Evolutionary conservation across 352 stramenopile genomes (phyloP), one percentile per base, ranked within the genome.

Genomic region (Peronospora destructor): DNA sequence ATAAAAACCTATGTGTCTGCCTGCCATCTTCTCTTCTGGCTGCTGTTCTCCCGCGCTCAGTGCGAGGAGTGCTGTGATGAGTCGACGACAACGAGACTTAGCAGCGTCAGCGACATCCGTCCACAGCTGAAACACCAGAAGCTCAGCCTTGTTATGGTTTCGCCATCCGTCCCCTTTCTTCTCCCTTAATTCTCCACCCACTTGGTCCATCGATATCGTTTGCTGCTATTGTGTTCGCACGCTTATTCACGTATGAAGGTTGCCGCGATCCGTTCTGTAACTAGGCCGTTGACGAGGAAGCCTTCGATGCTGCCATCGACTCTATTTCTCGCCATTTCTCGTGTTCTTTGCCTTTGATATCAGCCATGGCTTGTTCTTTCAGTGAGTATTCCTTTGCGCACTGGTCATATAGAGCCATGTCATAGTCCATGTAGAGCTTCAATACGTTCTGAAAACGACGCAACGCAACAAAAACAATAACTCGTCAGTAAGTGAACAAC

Each of bases 241-340:
- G 23, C 35, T 46, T 19, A 30, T 14, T 30, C 35, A 29, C 21
- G 25, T 38, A 53, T 37, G 29, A 45, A 41, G 30, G 11, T 43
- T 32, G 53, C 46, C 32, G 45, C 38, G 34, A 50, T 53, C 35
- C 34, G 17, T 40, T 56, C 30, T 38, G 47, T 12, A 59, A 49
- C 59, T 68, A 68, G 49, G 59, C 59, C 54, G 53, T 74, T 65
- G 67, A 66, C 63, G 58, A 61, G 23, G 60, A 44, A 61, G 73
- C 57, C 47, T 94, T 94, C 38, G 68, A 61, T 42, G 72, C 73
- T 53, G 87, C 90, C 72, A 96, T 71, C 51, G 82, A 71, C 75
- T 97, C 87, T 89, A 98, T 95, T 62, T 88, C 87, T 60, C 85
- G 77, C 92, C 92, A 98, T 58, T 95, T 91, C 39, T 95, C 83